Percentiles rank a stretch among this genome's conserved stretches.
Conservation (phyloP, 768 basidiomycete genomes). For the Suillus discolor region DNA sequence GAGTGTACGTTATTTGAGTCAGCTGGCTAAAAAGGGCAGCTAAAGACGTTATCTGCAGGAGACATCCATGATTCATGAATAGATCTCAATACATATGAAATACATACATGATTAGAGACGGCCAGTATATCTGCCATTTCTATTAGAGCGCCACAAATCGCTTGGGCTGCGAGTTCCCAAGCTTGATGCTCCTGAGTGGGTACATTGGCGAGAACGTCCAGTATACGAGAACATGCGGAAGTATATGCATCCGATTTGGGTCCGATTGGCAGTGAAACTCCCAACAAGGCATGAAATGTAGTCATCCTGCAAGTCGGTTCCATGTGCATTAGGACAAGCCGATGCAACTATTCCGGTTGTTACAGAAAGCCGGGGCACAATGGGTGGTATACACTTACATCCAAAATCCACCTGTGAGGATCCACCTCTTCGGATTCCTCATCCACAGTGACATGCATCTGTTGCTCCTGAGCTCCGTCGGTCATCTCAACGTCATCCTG, state of each 20-base stretch:
- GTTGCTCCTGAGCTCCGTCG: slow-evolving; percentile 24
- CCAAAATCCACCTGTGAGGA: slow-evolving; percentile 53
- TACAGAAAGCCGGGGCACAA: slow-evolving; percentile 6
- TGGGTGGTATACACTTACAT: slow-evolving; percentile 42
- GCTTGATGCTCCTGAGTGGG: slow-evolving; percentile 20
- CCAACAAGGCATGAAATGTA: slow-evolving; percentile 58
- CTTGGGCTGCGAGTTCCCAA: slow-evolving; percentile 21
- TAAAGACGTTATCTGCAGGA: slow-evolving; percentile 45
- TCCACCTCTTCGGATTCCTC: slow-evolving; percentile 37
- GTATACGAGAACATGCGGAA: slow-evolving; percentile 40
- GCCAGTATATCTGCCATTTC: slow-evolving; percentile 43
- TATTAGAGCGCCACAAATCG: slow-evolving; percentile 40
- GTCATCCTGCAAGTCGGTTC: slow-evolving; percentile 37
- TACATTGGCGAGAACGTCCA: slow-evolving; percentile 31
- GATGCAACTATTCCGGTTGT: slow-evolving; percentile 48
- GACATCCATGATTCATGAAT: slow-evolving; percentile 13
- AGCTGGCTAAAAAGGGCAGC: slow-evolving; percentile 57
- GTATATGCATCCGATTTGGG: slow-evolving; percentile 39
- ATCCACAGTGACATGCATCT: slow-evolving; percentile 23
- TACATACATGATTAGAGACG: slow-evolving; percentile 35
- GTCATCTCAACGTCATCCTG: slow-evolving; percentile 38
- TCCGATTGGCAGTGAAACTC: slow-evolving; percentile 31
- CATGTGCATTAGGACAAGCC: slow-evolving; percentile 62
- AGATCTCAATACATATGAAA: slow-evolving; percentile 2
- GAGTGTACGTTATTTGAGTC: slow-evolving; percentile 43